Conservation (phyloP, 805 yeast species). For the Maudiozyma serrabonitensis region DNA sequence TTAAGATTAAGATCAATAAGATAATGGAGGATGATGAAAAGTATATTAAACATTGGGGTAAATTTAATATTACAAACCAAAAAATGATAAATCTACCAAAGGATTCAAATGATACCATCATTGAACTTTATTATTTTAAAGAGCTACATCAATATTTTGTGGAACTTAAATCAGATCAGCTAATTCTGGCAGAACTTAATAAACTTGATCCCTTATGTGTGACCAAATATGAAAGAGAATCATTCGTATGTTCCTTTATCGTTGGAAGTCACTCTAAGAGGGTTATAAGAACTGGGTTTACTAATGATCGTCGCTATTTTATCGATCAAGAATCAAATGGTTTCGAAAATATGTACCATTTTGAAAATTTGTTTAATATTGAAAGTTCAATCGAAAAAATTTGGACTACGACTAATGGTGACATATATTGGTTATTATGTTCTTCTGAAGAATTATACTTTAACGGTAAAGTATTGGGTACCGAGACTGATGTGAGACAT, state of each 20-base stretch:
- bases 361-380: background rate
- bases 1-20: background rate
- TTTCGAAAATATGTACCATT: background rate
- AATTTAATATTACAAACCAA: conserved; percentile 1
- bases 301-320: background rate
- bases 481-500: background rate
- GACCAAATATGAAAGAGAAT: background rate
- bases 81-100: background rate
- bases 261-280: background rate
- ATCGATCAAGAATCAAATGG: background rate
- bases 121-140: conserved; percentile 2
- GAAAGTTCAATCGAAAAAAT: background rate
- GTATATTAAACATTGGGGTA: conserved; percentile 4
- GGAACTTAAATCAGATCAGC: background rate
- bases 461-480: background rate
- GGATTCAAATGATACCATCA: conserved; percentile 6
- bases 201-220: background rate
- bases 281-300: conserved; percentile 1
- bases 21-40: conserved; percentile 5
- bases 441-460: background rate
- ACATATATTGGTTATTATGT: background rate
- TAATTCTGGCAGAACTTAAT: background rate
- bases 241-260: background rate
- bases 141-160: conserved; percentile 1
- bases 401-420: background rate